Evolutionary conservation across 1,284 basidiomycete genomes (phyloP).

Genomic region (Irpex sp.): DNA sequence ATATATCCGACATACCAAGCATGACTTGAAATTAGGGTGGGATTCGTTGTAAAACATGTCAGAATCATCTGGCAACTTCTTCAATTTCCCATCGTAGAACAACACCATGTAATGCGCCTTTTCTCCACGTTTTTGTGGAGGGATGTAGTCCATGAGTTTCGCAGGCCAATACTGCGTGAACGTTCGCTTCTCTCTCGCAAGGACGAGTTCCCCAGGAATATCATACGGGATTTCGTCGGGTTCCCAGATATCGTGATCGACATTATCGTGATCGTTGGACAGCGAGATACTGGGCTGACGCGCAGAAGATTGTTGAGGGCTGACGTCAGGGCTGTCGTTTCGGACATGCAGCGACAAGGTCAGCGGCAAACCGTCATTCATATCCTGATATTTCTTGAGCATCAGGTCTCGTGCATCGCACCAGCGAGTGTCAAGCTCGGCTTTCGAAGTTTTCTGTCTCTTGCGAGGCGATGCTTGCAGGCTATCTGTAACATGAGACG

Average conservation of each 20-base stretch:
- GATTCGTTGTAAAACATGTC: constrained; percentile 53
- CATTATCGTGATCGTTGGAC: not conserved
- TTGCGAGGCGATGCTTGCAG: constrained; percentile 22
- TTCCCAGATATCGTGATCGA: constrained; percentile 12
- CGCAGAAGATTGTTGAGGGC: constrained; percentile 1
- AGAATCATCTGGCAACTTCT: constrained; percentile 33
- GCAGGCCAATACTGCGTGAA: constrained; percentile 62
- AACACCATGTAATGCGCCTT: constrained; percentile 44
- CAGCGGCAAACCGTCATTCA: constrained; percentile 27
- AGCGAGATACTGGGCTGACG: not conserved
- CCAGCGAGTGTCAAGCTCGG: constrained; percentile 29
- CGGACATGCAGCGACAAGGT: constrained; percentile 23
- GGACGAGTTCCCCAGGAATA: constrained; percentile 64
- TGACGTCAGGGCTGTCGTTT: not conserved
- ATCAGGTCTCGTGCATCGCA: constrained; percentile 28
- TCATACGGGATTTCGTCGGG: constrained; percentile 43
- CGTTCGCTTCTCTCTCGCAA: constrained; percentile 43
- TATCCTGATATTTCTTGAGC: constrained; percentile 25
- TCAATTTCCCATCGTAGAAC: constrained; percentile 50
- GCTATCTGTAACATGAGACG: not conserved
- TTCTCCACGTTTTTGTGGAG: constrained; percentile 33
- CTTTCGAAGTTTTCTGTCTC: constrained; percentile 18
- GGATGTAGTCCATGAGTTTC: constrained; percentile 48
- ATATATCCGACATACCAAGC: constrained; percentile 40
- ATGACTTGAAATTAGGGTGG: constrained; percentile 55